Evolutionary conservation across 345 rosid genomes (phyloP).

Genomic region (Boechera retrofracta): DNA sequence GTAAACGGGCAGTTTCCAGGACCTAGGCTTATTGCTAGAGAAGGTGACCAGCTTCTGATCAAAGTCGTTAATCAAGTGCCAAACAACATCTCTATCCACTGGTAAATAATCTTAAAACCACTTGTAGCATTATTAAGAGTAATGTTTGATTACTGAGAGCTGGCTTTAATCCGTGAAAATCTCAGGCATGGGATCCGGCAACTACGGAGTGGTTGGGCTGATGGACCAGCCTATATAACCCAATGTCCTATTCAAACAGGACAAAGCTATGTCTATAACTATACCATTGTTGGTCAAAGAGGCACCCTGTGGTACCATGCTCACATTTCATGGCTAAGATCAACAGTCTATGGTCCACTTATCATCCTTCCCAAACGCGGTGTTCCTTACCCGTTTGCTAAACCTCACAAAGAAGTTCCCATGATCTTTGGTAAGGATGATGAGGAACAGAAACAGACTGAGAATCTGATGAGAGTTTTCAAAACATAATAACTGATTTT

Average conservation of each 20-base stretch:
- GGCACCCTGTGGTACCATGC: constrained; percentile 83
- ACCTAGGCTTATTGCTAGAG: constrained; percentile 68
- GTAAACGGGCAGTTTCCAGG: constrained; percentile 78
- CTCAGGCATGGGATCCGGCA: constrained; percentile 80
- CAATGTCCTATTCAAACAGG: constrained; percentile 81
- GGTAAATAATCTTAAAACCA: constrained; percentile 49
- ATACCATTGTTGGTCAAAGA: constrained; percentile 72
- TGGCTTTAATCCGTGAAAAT: constrained; percentile 23
- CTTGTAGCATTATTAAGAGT: constrained; percentile 8
- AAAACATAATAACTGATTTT: constrained; percentile 8
- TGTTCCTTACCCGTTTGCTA: constrained; percentile 70
- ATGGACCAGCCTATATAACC: constrained; percentile 77
- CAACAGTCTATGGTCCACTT: constrained; percentile 74
- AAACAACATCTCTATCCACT: constrained; percentile 70
- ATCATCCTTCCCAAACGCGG: constrained; percentile 71
- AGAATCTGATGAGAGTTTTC: constrained; percentile 17
- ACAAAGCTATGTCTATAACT: constrained; percentile 68
- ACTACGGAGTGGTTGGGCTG: constrained; percentile 77
- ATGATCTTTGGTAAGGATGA: constrained; percentile 60
- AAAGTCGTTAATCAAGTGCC: constrained; percentile 73
- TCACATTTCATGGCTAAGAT: constrained; percentile 77
- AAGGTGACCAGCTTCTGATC: constrained; percentile 71
- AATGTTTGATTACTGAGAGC: constrained; percentile 21
- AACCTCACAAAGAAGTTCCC: constrained; percentile 79
- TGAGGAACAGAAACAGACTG: constrained; percentile 14